Conservation (phyloP, 768 basidiomycete genomes). For the Coprinellus aureogranulatus region DNA sequence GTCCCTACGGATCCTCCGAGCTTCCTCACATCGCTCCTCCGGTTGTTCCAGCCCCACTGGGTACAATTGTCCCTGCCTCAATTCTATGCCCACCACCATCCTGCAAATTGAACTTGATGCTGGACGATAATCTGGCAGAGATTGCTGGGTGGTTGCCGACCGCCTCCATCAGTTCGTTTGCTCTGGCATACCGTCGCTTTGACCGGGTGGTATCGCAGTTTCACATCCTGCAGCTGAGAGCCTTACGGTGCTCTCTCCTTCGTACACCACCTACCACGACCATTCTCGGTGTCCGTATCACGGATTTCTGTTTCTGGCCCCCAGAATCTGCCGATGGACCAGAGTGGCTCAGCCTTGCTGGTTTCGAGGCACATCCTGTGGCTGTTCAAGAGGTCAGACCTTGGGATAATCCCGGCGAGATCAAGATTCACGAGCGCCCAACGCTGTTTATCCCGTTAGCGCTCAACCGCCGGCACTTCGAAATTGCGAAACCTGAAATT, state of each 20-base stretch:
- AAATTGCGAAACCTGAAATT: not conserved
- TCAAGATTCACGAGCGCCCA: not conserved
- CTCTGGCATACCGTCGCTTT: not conserved
- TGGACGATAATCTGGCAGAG: not conserved
- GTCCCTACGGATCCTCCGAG: not conserved
- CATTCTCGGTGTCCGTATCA: not conserved
- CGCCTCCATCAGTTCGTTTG: not conserved
- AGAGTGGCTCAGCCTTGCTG: not conserved
- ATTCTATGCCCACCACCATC: not conserved
- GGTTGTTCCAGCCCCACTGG: not conserved
- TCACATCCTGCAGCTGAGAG: not conserved
- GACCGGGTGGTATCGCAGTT: not conserved
- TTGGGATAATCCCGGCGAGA: not conserved
- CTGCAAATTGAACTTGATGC: not conserved
- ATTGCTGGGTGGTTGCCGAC: not conserved
- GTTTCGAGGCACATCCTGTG: not conserved
- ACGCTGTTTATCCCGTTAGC: not conserved
- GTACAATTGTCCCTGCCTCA: not conserved
- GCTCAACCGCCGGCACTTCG: not conserved
- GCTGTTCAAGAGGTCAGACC: not conserved
- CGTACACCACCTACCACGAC: not conserved
- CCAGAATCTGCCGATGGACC: not conserved
- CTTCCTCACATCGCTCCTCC: not conserved
- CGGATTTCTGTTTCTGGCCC: not conserved
- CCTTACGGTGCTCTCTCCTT: not conserved